Conservation (phyloP, 805 yeast genomes). For the Candida sphagnicola region DNA sequence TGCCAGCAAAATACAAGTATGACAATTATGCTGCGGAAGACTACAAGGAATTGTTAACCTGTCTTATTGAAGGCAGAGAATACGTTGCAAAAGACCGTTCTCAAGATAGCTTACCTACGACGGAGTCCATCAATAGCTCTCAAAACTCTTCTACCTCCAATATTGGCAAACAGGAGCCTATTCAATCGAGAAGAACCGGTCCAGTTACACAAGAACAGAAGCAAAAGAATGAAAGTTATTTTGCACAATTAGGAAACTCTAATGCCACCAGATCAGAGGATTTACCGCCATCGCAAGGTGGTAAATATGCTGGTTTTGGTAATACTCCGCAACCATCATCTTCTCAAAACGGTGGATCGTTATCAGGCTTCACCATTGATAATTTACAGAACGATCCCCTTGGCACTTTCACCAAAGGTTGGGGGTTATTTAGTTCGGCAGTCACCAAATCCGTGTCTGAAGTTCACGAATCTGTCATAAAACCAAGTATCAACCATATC, state of each 20-base stretch:
- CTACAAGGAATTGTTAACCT: constrained; percentile 76
- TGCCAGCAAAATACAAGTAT: constrained; percentile 73
- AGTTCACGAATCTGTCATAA: constrained; percentile 83
- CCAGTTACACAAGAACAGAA: constrained; percentile 33
- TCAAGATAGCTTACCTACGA: constrained; percentile 38
- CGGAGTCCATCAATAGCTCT: constrained; percentile 1
- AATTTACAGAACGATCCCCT: constrained; percentile 79
- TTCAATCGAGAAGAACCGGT: constrained; percentile 40
- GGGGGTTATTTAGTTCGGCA: constrained; percentile 89
- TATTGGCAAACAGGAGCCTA: constrained; percentile 18
- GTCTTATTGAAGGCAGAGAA: constrained; percentile 67
- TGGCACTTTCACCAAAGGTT: constrained; percentile 88
- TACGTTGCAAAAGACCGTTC: constrained; percentile 65
- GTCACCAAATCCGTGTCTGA: constrained; percentile 80
- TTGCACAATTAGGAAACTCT: constrained; percentile 70
- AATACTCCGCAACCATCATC: constrained; percentile 57
- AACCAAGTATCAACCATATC: constrained; percentile 83
- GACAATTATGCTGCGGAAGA: constrained; percentile 93
- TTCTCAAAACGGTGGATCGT: constrained; percentile 33
- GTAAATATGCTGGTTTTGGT: constrained; percentile 89
- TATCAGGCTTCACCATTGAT: constrained; percentile 59
- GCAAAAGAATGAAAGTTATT: constrained; percentile 73
- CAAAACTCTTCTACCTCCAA: constrained; percentile 4
- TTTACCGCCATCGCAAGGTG: constrained; percentile 92
- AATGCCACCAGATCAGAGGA: constrained; percentile 72